A percentile compares a stretch with the other conserved stretches of the same genome.
Evolutionary conservation across 352 stramenopile genomes (phyloP).

Genomic region (Phytophthora lateralis): DNA sequence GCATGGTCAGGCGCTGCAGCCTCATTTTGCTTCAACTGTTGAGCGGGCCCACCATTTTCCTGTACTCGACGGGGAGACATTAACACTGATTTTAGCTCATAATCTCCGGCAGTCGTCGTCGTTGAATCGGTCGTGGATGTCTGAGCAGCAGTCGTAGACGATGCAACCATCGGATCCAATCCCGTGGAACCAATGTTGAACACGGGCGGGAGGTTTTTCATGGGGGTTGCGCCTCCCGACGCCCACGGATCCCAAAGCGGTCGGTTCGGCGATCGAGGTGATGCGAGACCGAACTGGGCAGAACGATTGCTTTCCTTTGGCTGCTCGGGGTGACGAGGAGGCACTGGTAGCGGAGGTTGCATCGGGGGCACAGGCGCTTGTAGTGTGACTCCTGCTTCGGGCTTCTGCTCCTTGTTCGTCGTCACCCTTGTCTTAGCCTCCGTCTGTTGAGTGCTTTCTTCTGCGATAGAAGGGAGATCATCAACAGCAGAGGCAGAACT

Average conservation of each 20-base stretch:
- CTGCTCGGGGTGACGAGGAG: constrained; percentile 9
- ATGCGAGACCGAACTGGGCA: constrained; percentile 30
- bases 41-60: constrained; percentile 1
- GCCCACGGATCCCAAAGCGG: constrained; percentile 57
- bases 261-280: constrained; percentile 35
- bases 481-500: constrained; percentile 11
- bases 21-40: constrained; percentile 16
- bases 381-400: not conserved
- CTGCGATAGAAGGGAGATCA: constrained; percentile 32
- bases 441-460: constrained; percentile 23
- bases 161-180: constrained; percentile 29
- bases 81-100: constrained; percentile 47
- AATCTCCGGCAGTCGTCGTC: constrained; percentile 19
- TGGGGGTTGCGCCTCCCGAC: constrained; percentile 37
- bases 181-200: constrained; percentile 40
- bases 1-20: not conserved
- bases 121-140: constrained; percentile 1
- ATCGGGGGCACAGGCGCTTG: not conserved
- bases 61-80: constrained; percentile 33
- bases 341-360: not conserved
- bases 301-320: constrained; percentile 12
- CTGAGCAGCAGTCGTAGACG: constrained; percentile 14
- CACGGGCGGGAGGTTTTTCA: constrained; percentile 43
- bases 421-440: not conserved
- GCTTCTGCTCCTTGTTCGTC: not conserved